Conservation (phyloP, 1,139 yeast genomes). For the Suhomyces anneliseae region DNA sequence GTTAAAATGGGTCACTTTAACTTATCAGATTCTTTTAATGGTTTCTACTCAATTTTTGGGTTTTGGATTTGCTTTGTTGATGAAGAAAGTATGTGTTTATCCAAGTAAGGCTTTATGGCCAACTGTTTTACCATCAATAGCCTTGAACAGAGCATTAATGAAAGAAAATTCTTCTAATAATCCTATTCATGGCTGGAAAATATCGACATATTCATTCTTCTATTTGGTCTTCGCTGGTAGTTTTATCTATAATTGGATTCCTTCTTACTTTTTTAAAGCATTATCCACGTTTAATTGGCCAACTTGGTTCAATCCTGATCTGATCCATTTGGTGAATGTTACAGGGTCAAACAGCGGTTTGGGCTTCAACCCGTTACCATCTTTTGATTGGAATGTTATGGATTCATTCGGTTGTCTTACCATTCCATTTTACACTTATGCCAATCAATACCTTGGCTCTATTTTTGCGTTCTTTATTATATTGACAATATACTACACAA, state of each 20-base stretch:
- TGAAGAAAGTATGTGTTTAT: constrained; percentile 45
- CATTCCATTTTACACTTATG: constrained; percentile 44
- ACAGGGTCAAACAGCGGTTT: constrained; percentile 41
- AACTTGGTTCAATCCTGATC: constrained; percentile 44
- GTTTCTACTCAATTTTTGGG: constrained; percentile 48
- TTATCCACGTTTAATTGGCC: constrained; percentile 50
- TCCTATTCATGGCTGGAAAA: constrained; percentile 40
- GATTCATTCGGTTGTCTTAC: constrained; percentile 44
- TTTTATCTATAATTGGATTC: constrained; percentile 46
- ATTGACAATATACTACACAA: constrained; percentile 49
- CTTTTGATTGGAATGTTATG: constrained; percentile 48
- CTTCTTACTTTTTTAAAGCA: constrained; percentile 42
- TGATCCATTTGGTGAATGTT: constrained; percentile 41
- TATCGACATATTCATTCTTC: constrained; percentile 43
- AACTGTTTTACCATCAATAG: constrained; percentile 45
- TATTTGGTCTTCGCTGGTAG: constrained; percentile 32
- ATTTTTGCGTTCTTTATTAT: constrained; percentile 41
- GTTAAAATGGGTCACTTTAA: constrained; percentile 43
- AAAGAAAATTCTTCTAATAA: constrained; percentile 26
- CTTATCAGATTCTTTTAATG: constrained; percentile 39
- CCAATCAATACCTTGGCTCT: constrained; percentile 44
- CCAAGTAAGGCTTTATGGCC: constrained; percentile 51
- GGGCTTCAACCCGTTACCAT: constrained; percentile 46
- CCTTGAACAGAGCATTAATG: constrained; percentile 45
- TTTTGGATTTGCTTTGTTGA: constrained; percentile 48